Evolutionary conservation across 345 rosid species (phyloP), one percentile per base, ranked within the genome.

Genomic region (Eucalyptus cladocalyx): DNA sequence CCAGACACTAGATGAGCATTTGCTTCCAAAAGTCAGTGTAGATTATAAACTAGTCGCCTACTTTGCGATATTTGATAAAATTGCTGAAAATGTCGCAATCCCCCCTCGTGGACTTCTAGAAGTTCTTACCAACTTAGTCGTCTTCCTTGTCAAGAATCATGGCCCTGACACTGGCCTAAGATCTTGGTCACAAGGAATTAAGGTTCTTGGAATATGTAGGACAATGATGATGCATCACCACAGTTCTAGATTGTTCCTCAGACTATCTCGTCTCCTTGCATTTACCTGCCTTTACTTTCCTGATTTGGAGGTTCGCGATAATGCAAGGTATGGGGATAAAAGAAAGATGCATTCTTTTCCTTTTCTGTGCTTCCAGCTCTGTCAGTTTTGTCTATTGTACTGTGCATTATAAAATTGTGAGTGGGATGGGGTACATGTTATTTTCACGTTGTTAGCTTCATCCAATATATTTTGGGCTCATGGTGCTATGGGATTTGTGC

Each of bases 301-400:
- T 76, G 99, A 98, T 91, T 91, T 98, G 91, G 99, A 98, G 92
- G 98, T 97, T 88, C 96, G 99, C 40, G 99, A 97, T 92, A 93
- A 92, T 89, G 99, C 98, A 88, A 96, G 99, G 99, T 97, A 92
- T 88, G 89, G 47, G 89, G 87, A 53, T 72, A 87, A 86, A 48
- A 53, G 58, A 80, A 56, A 32, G 58, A 87, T 81, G 87, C 26
- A 18, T 83, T 51, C 9, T 87, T 69, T 86, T 87, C 81, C 45
- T 56, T 40, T 54, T 67, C 6, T 43, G 56, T 69, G 42, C 58
- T 86, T 86, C 43, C 26, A 86, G 67, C 32, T n/a, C 62, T 5
- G 60, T n/a, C 65, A 32, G 15, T 50, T 34, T 34, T 53, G 43
- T 51, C 53, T 30, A 51, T 17, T 47, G 30, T 86, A 24, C 87